phyloP scores from a whole-genome alignment of 805 yeast genomes.

The Metschnikowia dekortorum region DNA sequence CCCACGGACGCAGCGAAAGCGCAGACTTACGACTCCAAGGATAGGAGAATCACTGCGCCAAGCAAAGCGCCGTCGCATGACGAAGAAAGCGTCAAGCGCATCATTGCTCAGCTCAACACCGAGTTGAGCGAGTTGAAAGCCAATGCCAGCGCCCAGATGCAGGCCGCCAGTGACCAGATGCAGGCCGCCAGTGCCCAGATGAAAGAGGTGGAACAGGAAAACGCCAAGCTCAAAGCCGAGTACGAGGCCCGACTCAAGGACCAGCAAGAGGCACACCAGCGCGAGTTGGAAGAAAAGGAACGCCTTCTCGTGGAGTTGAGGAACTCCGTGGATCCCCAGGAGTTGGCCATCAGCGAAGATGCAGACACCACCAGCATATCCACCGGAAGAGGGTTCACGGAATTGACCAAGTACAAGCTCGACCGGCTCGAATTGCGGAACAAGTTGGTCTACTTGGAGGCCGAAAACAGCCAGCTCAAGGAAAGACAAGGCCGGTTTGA shows the following conservation, averaged over 20 bases:
- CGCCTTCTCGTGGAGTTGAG: constrained; percentile 29
- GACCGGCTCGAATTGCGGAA: constrained; percentile 42
- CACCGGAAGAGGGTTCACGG: constrained; percentile 22
- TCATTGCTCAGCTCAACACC: constrained; percentile 29
- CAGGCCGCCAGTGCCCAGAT: constrained; percentile 55
- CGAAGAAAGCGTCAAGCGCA: constrained; percentile 25
- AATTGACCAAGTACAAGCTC: constrained; percentile 37
- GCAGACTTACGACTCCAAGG: not conserved
- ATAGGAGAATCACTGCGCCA: constrained; percentile 1
- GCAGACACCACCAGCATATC: constrained; percentile 4
- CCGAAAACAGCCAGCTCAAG: constrained; percentile 42
- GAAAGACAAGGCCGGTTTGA: constrained; percentile 45
- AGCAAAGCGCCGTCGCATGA: not conserved
- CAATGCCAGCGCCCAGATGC: constrained; percentile 45
- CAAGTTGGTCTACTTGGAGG: constrained; percentile 40
- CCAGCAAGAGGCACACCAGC: constrained; percentile 10
- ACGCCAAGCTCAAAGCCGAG: constrained; percentile 5
- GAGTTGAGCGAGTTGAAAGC: constrained; percentile 30
- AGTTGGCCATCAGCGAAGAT: constrained; percentile 4
- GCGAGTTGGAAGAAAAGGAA: constrained; percentile 26
- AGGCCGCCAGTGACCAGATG: constrained; percentile 54
- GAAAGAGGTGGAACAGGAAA: constrained; percentile 40
- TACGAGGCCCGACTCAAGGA: constrained; percentile 8
- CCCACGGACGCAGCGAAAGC: not conserved
- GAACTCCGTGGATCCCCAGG: constrained; percentile 9